A percentile compares a stretch with the other conserved stretches of the same genome.
These are phyloP conservation scores for Asterionellopsis glacialis DNA, from an alignment of 108 stramenopile species.

Conservation along the genomic window DNA sequence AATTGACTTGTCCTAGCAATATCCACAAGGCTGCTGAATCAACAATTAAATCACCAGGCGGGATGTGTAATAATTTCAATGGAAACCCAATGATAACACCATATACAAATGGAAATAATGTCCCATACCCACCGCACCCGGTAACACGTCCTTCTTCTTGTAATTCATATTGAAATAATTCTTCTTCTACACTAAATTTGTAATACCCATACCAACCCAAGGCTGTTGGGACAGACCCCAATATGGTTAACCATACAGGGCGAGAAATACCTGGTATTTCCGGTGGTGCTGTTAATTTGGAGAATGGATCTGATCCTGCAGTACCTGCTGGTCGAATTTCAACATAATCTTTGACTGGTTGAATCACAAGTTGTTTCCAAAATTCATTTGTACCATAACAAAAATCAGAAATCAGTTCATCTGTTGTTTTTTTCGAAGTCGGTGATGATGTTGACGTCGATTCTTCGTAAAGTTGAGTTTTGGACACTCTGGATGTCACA, in stretches of 20 bases:
- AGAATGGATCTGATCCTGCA: slow-evolving; percentile 27
- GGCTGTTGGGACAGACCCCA: slow-evolving; percentile 51
- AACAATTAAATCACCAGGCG: slow-evolving; percentile 34
- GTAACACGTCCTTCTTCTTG: slow-evolving; percentile 27
- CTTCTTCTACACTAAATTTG: slow-evolving; percentile 68
- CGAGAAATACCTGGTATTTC: slow-evolving; percentile 55
- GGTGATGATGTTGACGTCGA: too few relatives aligned
- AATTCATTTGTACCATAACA: slow-evolving; percentile 57
- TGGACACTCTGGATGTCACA: too few relatives aligned
- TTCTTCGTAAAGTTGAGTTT: too few relatives aligned
- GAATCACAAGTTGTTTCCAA: slow-evolving; percentile 47
- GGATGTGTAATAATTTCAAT: slow-evolving; percentile 32
- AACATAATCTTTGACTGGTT: slow-evolving; percentile 46
- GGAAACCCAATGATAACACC: slow-evolving; percentile 55
- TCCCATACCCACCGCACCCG: slow-evolving; percentile 67
- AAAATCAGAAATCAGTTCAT: slow-evolving; percentile 36
- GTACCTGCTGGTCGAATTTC: slow-evolving; percentile 38
- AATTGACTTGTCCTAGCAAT: slow-evolving; percentile 52
- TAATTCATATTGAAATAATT: slow-evolving; percentile 60
- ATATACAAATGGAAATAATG: slow-evolving; percentile 57
- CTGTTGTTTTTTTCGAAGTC: background rate
- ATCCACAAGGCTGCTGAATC: slow-evolving; percentile 46
- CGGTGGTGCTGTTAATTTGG: slow-evolving; percentile 48
- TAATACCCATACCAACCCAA: slow-evolving; percentile 72
- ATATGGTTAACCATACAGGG: slow-evolving; percentile 65